Base-by-base conservation (phyloP, 2,329 filamentous ascomycete species). In the Rachicladosporium sp. region DNA sequence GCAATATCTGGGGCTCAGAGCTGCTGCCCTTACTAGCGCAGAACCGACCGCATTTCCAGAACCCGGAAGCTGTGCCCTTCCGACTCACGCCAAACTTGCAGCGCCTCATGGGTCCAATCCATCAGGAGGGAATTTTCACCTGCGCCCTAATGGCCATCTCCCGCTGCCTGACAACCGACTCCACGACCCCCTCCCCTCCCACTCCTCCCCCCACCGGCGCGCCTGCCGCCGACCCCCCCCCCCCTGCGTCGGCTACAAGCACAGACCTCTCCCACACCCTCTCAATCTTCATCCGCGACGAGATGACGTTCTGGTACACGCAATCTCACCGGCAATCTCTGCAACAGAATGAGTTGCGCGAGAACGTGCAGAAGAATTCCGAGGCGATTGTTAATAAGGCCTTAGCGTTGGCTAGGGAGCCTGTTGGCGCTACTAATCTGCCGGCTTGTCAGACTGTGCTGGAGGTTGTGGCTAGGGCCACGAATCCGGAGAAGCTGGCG, bases 401-500 rank as follows among this genome's bases (percentile, higher is more conserved):
- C 3, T 73, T 87, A 46, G 86, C 80, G 56, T 68, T 98, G 40
- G 89, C 89, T 1, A 82, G 51, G 38, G 57, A 86, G 51, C 68
- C 75, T 29, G 83, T 83, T 0, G 76, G 40, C 4, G 51, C 49
- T 6, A 53, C 56, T 19, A 89, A 87, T 56, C 65, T 98, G 50
- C 91, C 91, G 5, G 89, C 89, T 15, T 94, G 93, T 61, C 91
- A 99, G 70, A 96, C 89, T 31, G 86, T 94, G 23, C 89, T 98
- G 55, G 91, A 99, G 63, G 65, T 93, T 46, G 82, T 98, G 46
- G 83, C 83, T 11, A 82, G 81, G 65, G 87, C 89, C 1, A 88
- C 93, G 10, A 93, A 94, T 63, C 91, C 91, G 1, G 78, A 84
- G 66, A 87, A 91, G 59, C 62, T 99, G 62, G 80, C 82, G 33